Percentiles rank a stretch among this genome's conserved stretches.
Evolutionary conservation across 352 stramenopile genomes (phyloP).

Genomic region (Globisporangium camurandrum): DNA sequence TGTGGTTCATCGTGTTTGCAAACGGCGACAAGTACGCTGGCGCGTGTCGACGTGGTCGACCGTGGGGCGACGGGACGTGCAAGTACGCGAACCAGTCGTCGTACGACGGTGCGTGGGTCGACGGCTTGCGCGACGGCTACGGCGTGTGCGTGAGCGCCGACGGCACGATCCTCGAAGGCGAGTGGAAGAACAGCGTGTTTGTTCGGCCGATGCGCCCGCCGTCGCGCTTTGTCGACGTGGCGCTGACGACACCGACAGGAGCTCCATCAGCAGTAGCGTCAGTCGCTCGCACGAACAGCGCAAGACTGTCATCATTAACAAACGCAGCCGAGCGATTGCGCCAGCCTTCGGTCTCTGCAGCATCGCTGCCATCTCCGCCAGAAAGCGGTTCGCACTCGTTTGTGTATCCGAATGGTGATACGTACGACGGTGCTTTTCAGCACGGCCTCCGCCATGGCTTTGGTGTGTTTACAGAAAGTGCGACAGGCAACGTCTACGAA

Average conservation of each 20-base stretch:
- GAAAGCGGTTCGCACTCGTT: slow-evolving; percentile 27
- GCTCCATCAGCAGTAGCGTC: not conserved
- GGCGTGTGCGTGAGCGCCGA: slow-evolving; percentile 59
- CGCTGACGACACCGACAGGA: slow-evolving; percentile 12
- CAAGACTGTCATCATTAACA: too few relatives aligned
- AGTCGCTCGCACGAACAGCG: not conserved
- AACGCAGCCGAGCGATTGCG: not conserved
- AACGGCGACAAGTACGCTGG: slow-evolving; percentile 80
- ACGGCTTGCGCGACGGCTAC: slow-evolving; percentile 72
- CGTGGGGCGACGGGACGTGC: slow-evolving; percentile 78
- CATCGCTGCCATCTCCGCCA: slow-evolving; percentile 13
- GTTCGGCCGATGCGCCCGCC: slow-evolving; percentile 31
- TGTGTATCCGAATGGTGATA: slow-evolving; percentile 58
- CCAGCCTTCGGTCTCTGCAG: slow-evolving; percentile 7
- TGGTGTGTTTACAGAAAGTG: slow-evolving; percentile 51
- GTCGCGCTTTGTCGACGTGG: slow-evolving; percentile 57
- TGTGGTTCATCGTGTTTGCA: slow-evolving; percentile 61
- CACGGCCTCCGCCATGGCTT: slow-evolving; percentile 37
- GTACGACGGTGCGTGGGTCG: slow-evolving; percentile 81
- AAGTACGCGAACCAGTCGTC: slow-evolving; percentile 88
- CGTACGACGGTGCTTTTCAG: slow-evolving; percentile 65
- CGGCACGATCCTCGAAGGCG: slow-evolving; percentile 55
- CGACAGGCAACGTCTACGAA: slow-evolving; percentile 63
- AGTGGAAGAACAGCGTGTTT: slow-evolving; percentile 69
- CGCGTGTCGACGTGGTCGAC: slow-evolving; percentile 39